Percentiles rank a stretch among this genome's conserved stretches.
phyloP scores from a whole-genome alignment of 139 green algal genomes.

The Coccomyxa sp. region DNA sequence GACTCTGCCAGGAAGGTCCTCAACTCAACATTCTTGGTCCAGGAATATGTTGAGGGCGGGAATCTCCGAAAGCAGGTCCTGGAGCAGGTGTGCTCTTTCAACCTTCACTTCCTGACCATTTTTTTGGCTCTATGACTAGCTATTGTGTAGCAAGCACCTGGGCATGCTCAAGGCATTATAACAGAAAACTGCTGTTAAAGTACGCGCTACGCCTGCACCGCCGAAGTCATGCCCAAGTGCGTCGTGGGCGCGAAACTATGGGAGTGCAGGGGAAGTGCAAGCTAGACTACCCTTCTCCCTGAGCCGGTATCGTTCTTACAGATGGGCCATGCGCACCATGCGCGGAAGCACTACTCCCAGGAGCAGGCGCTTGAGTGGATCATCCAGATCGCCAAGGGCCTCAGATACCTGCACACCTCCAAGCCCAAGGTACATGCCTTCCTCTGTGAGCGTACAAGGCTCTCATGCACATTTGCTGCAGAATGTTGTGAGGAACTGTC shows the following conservation, averaged over 20 bases:
- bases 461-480: neutral
- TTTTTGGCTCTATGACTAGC: neutral
- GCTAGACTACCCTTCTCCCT: no score
- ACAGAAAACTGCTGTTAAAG: neutral
- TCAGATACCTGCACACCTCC: neutral
- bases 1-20: neutral
- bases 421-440: neutral
- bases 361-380: neutral
- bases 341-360: neutral
- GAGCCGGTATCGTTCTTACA: no score
- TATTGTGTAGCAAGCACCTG: no score
- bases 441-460: neutral
- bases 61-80: neutral
- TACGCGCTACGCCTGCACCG: neutral
- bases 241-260: neutral
- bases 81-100: neutral
- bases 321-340: neutral
- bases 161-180: neutral
- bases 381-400: neutral
- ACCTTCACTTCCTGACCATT: no score
- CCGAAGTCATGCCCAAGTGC: neutral
- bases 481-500: no score
- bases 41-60: neutral
- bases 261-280: neutral
- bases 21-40: neutral